Conservation (phyloP, 1,284 basidiomycete species). For the Cryptococcus sp. region DNA sequence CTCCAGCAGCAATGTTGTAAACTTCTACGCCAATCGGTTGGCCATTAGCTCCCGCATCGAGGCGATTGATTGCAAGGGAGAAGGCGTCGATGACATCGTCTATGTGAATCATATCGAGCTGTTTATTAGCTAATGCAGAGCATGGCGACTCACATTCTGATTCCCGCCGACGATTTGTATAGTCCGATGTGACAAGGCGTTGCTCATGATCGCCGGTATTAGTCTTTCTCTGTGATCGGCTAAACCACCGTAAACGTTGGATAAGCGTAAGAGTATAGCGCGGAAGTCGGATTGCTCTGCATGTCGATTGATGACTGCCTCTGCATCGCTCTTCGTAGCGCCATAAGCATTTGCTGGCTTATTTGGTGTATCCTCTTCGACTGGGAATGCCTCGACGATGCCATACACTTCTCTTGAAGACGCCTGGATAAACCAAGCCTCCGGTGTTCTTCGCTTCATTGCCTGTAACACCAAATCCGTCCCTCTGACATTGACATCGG, state of each 20-base stretch:
- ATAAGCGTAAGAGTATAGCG: constrained; percentile 32
- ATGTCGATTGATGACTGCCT: constrained; percentile 23
- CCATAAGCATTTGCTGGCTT: constrained; percentile 37
- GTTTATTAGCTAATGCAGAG: neutral
- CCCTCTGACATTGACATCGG: constrained; percentile 40
- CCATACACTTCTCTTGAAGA: constrained; percentile 40
- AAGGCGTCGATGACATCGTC: constrained; percentile 36
- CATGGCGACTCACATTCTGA: constrained; percentile 26
- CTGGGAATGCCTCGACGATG: constrained; percentile 22
- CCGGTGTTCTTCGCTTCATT: constrained; percentile 6
- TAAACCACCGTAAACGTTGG: constrained; percentile 36
- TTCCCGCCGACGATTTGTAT: constrained; percentile 43
- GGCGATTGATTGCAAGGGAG: constrained; percentile 22
- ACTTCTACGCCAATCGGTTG: constrained; percentile 16
- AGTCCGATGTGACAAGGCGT: constrained; percentile 32
- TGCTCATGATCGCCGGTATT: constrained; percentile 32
- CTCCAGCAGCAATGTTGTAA: constrained; percentile 32
- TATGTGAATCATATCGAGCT: constrained; percentile 37
- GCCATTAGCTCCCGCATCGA: neutral
- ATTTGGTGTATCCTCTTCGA: constrained; percentile 25
- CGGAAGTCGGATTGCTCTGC: constrained; percentile 10
- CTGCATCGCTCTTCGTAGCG: constrained; percentile 28
- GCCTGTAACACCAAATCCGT: constrained; percentile 29
- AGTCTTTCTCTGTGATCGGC: constrained; percentile 37
- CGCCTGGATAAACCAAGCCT: constrained; percentile 41